Base-by-base conservation (phyloP, 352 stramenopile species). In the Blastocystis sp. region DNA sequence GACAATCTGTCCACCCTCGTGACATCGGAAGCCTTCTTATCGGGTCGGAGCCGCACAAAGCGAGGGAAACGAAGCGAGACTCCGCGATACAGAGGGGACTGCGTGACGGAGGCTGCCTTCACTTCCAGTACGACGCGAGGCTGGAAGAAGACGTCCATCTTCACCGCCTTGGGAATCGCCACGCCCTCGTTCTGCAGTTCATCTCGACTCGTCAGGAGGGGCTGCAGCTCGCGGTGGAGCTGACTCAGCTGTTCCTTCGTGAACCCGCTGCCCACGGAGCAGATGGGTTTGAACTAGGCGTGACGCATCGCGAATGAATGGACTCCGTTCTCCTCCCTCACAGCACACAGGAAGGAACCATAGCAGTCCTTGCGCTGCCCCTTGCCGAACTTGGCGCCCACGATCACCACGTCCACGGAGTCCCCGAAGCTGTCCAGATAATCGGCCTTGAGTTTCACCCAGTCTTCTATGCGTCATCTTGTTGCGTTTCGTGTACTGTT, bases 371-470 rank as follows among this genome's bases (percentile, higher is more conserved):
- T 67, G 21, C 74, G 45, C 9, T 39, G 35, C 4, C 74, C 74
- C 59, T 39, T 67, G n/a, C 74, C 74, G 12, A 31, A n/a, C 19
- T 85, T 85, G 0, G 41, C 74, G 65, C 74, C 74, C 21, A 85
- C 37, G 35, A 85, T 69, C 74, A 85, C 74, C 9, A 69, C 74
- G 45, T 85, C 74, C 6, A 85, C 61, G 2, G 45, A 67, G 37
- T 85, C 74, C 0, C 74, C 74, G 45, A 67, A 67, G 4, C 51
- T 31, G 6, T 67, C 31, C 10, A 85, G 55, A n/a, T 85, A 85
- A 39, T 85, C 74, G 6, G 74, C 74, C 45, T 85, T 85, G 33
- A 85, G 51, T 24, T 85, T 85, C 74, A 85, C 61, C 74, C 74
- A 85, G 33, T 85, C 74, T 31, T 85, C 74, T 85, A 67, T 19